phyloP scores from a whole-genome alignment of 352 stramenopile genomes.

The Elongisporangium anandrum region DNA sequence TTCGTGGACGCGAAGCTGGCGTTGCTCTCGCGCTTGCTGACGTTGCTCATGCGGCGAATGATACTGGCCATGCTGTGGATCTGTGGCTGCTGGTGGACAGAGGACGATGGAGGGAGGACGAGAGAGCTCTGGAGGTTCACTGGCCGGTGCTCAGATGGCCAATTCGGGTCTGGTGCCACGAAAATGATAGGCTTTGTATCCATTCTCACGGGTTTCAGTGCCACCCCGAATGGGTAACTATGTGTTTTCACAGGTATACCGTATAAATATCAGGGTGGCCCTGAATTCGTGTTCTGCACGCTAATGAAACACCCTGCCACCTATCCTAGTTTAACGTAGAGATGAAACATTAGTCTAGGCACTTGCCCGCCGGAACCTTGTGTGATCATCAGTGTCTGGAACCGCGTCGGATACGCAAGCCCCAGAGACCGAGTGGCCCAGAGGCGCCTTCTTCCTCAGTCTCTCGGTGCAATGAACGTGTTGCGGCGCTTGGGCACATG shows the following conservation, averaged over 20 bases:
- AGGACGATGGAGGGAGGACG: not conserved
- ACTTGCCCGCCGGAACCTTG: not conserved
- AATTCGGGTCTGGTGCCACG: not conserved
- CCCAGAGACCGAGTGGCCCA: not conserved
- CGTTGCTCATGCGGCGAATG: constrained; percentile 5
- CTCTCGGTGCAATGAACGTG: constrained; percentile 23
- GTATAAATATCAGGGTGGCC: constrained; percentile 2
- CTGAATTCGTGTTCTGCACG: constrained; percentile 1
- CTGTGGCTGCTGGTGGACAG: not conserved
- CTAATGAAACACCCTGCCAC: constrained; percentile 1
- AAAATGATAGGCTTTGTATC: not conserved
- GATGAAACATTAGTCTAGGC: not conserved
- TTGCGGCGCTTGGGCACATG: constrained; percentile 27
- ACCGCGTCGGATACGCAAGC: not conserved
- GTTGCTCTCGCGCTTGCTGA: constrained; percentile 3
- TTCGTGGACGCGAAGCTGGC: constrained; percentile 2
- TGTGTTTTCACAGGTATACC: constrained; percentile 1
- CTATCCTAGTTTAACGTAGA: not conserved
- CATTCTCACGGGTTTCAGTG: not conserved
- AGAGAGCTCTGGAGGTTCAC: not conserved
- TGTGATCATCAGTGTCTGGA: constrained; percentile 11
- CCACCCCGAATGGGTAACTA: constrained; percentile 3
- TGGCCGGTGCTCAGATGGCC: not conserved
- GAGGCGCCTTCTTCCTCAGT: not conserved
- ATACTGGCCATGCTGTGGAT: constrained; percentile 1